Base-by-base conservation (phyloP, 352 stramenopile species). In the Phytophthora pini region DNA sequence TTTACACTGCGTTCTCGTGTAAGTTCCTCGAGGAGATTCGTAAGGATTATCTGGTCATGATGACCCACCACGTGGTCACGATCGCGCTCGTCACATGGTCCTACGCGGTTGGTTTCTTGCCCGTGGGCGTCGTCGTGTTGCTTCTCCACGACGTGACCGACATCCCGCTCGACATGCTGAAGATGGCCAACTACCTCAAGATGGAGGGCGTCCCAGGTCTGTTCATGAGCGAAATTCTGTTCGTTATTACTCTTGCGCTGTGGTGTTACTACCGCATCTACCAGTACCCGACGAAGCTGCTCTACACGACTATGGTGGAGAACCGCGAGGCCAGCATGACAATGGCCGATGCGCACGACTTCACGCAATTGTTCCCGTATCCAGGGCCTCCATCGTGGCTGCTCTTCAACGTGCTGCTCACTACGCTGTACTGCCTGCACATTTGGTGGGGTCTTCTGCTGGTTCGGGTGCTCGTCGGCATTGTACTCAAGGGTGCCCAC, bases 161-260 rank as follows among this genome's bases (percentile, higher is more conserved):
- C 59, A 76, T 97, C n/a, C 86, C 88, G 32, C 74, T 97, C 32
- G 89, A 97, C 61, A 77, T 94, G 70, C 70, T 97, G 49, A 97
- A 97, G 76, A 96, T 97, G 87, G 70, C 66, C 68, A 97, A 97
- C 72, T 95, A 96, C 80, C 80, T 96, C 59, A 94, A 95, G 55
- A 64, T 96, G 44, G 88, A 96, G 65, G 88, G 85, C 48, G 58
- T 80, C 27, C 70, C 70, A 15, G 88, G 86, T 13, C 56, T 89
- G 27, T 96, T 95, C 50, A 65, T 77, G 49, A 87, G 70, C 61
- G 89, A 96, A 52, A 74, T 93, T 27, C 48, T 87, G n/a, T 95
- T 94, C 57, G 74, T 88, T 17, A 68, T 74, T 11, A 74, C 87
- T 15, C 54, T 95, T 22, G 34, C 76, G 26, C 62, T 85, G 41